Percentiles rank a stretch among this genome's conserved stretches.
Evolutionary conservation across 345 rosid species (phyloP).

Genomic region (Isatis tinctoria): DNA sequence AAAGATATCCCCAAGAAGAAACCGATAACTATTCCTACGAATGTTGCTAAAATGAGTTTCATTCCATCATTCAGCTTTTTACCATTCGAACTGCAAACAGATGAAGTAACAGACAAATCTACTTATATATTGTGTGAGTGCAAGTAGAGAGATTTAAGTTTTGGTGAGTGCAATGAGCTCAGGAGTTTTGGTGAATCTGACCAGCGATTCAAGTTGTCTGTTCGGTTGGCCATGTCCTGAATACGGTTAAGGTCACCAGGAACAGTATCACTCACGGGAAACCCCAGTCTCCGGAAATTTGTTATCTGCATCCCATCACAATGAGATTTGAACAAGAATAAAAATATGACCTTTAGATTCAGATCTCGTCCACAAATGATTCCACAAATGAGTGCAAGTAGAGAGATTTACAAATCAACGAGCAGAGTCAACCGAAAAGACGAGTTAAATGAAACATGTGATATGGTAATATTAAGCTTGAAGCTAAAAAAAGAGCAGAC

Average conservation of each 20-base stretch:
- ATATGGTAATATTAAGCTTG: background rate
- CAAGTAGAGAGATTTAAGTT: too few species aligned
- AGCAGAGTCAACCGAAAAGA: background rate
- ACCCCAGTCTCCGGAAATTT: conserved; percentile 7
- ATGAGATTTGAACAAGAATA: background rate
- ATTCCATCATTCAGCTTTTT: conserved; percentile 62
- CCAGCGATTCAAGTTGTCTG: conserved; percentile 29
- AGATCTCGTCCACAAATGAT: conserved; percentile 18
- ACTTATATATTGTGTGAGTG: background rate
- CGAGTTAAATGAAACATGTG: background rate
- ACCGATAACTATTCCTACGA: conserved; percentile 68
- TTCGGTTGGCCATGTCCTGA: conserved; percentile 33
- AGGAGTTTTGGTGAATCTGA: background rate
- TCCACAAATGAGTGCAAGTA: background rate
- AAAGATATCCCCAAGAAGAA: conserved; percentile 79
- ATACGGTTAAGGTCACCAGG: conserved; percentile 12
- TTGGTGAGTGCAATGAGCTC: conserved; percentile 1
- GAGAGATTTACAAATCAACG: background rate
- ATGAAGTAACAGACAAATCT: background rate
- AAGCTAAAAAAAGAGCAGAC: conserved; percentile 12
- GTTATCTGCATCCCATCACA: conserved; percentile 20
- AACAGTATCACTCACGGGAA: conserved; percentile 8
- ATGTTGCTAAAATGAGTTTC: conserved; percentile 63
- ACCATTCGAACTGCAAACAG: conserved; percentile 47
- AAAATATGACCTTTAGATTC: conserved; percentile 8